Conservation (phyloP, 306 rosid species). For the Adenanthera pavonina region DNA sequence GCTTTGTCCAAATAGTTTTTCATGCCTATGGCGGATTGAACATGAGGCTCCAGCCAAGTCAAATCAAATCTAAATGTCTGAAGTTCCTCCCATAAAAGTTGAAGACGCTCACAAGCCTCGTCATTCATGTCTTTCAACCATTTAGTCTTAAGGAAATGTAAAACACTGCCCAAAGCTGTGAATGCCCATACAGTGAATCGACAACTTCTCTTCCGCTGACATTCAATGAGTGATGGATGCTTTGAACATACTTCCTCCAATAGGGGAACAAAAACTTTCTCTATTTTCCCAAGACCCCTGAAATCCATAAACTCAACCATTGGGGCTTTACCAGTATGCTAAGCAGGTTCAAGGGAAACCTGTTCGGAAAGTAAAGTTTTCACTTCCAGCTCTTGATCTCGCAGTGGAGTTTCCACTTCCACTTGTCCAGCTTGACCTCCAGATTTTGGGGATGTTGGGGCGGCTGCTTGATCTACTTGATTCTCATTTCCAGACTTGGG, state of each 20-base stretch:
- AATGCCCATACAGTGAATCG: constrained; percentile 30
- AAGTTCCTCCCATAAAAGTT: constrained; percentile 35
- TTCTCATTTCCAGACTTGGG: background rate
- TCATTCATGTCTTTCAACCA: constrained; percentile 32
- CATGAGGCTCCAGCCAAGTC: constrained; percentile 38
- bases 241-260: constrained; percentile 27
- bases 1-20: constrained; percentile 6
- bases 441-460: background rate
- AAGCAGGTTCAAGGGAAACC: background rate
- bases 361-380: background rate
- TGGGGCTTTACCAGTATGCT: background rate
- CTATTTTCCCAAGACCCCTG: constrained; percentile 18
- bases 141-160: constrained; percentile 25
- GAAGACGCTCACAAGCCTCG: background rate
- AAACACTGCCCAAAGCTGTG: constrained; percentile 36
- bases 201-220: constrained; percentile 27
- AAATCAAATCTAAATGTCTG: constrained; percentile 37
- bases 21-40: constrained; percentile 33
- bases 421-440: background rate
- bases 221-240: constrained; percentile 28
- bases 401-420: constrained; percentile 3
- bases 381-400: background rate
- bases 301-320: constrained; percentile 11
- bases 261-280: constrained; percentile 4
- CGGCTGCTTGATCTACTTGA: constrained; percentile 15